Conservation (phyloP, 495 filamentous ascomycete species). For the Daldinia caldariorum region DNA sequence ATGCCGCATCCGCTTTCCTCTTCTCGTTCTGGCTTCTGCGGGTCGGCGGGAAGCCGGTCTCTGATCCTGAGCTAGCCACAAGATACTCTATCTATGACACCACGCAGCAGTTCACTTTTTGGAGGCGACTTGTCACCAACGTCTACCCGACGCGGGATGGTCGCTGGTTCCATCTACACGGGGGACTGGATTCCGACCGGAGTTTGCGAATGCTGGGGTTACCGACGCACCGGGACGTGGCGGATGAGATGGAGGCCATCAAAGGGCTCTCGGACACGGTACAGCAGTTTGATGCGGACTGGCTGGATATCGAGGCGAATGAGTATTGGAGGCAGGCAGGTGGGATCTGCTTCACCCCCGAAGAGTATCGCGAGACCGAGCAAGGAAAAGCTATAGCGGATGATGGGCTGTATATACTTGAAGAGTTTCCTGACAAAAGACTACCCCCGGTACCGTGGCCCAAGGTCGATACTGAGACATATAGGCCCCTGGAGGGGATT, state of each 20-base stretch:
- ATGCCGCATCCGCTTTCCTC: conserved; percentile 48
- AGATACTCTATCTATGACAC: conserved; percentile 43
- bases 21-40: conserved; percentile 42
- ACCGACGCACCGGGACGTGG: conserved; percentile 41
- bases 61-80: conserved; percentile 29
- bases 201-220: conserved; percentile 56
- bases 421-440: conserved; percentile 43
- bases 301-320: conserved; percentile 57
- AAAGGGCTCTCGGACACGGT: conserved; percentile 44
- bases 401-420: conserved; percentile 60
- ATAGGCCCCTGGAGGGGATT: conserved; percentile 63
- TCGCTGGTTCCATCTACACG: conserved; percentile 64
- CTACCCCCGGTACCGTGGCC: conserved; percentile 52
- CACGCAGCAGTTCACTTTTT: conserved; percentile 39
- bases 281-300: conserved; percentile 47
- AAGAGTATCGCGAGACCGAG: conserved; percentile 58
- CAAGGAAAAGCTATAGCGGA: conserved; percentile 63
- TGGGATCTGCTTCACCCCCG: conserved; percentile 58
- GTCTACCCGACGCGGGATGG: conserved; percentile 64
- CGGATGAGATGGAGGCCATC: conserved; percentile 46
- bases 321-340: conserved; percentile 63
- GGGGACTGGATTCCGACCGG: conserved; percentile 59
- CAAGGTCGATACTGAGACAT: conserved; percentile 49
- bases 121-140: conserved; percentile 55
- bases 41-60: conserved; percentile 37